These are phyloP conservation scores for Berberis thunbergii DNA, from an alignment of 164 flowering plant genomes.

Conservation along the genomic window DNA sequence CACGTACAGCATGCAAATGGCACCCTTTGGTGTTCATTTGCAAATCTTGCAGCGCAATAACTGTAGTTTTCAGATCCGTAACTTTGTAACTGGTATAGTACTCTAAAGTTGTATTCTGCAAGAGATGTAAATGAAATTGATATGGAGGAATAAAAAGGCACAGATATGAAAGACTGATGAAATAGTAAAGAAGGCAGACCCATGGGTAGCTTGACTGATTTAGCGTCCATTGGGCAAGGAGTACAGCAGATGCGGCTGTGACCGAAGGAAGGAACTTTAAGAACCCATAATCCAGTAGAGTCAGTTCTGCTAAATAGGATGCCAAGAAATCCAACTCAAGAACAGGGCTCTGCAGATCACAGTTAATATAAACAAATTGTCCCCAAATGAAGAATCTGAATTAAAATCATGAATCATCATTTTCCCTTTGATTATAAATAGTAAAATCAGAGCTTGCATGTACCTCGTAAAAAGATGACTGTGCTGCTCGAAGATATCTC, in stretches of 20 bases:
- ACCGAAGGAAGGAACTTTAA: slow-evolving; percentile 61
- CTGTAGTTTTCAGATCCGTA: slow-evolving; percentile 35
- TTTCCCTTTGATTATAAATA: background rate
- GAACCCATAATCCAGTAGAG: slow-evolving; percentile 49
- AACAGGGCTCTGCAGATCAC: slow-evolving; percentile 30
- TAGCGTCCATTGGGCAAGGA: background rate
- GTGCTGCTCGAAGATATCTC: slow-evolving; percentile 89
- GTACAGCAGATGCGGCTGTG: slow-evolving; percentile 65
- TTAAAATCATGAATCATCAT: background rate
- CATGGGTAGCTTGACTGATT: slow-evolving; percentile 47
- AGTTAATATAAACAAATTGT: background rate
- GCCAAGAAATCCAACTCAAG: slow-evolving; percentile 59
- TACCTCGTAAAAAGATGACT: slow-evolving; percentile 24
- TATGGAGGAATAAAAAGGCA: background rate
- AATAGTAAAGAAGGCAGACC: slow-evolving; percentile 30
- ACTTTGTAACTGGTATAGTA: slow-evolving; percentile 50
- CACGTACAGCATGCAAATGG: slow-evolving; percentile 44
- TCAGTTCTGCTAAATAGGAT: slow-evolving; percentile 63
- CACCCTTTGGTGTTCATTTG: slow-evolving; percentile 46
- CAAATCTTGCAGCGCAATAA: slow-evolving; percentile 45
- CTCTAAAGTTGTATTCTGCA: slow-evolving; percentile 60
- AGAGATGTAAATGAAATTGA: slow-evolving; percentile 6
- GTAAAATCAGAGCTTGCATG: background rate
- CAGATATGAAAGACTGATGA: background rate
- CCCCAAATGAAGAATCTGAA: background rate